These are phyloP conservation scores for Gypsophila paniculata DNA, from an alignment of 179 eudicot genomes.

Conservation along the genomic window DNA sequence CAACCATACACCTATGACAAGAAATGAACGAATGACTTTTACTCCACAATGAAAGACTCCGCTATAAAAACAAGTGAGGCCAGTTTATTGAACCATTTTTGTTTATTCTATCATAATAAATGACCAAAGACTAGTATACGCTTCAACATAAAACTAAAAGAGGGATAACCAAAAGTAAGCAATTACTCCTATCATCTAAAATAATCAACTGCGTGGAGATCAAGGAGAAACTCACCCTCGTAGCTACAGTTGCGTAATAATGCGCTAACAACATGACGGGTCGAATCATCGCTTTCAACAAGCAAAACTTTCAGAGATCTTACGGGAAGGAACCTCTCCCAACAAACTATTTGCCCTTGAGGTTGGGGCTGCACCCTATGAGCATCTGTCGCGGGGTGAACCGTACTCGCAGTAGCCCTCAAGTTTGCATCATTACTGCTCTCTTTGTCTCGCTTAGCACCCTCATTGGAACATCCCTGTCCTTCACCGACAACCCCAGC, in stretches of 20 bases:
- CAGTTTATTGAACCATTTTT: not conserved
- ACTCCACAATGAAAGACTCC: not conserved
- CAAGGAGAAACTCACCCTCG: constrained; percentile 38
- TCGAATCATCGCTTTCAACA: constrained; percentile 58
- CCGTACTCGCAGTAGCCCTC: constrained; percentile 20
- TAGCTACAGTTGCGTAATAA: constrained; percentile 61
- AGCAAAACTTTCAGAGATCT: constrained; percentile 52
- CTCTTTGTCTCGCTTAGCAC: constrained; percentile 34
- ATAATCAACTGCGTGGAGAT: constrained; percentile 4
- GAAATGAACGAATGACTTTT: not conserved
- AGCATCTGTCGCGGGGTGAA: not conserved
- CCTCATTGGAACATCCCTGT: constrained; percentile 41
- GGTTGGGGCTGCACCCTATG: constrained; percentile 22
- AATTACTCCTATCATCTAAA: constrained; percentile 14
- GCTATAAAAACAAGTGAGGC: not conserved
- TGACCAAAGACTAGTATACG: not conserved
- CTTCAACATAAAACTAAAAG: not conserved
- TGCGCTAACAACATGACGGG: constrained; percentile 61
- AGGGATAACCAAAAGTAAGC: not conserved
- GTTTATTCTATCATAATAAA: not conserved
- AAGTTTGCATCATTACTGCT: constrained; percentile 23
- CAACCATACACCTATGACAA: not conserved
- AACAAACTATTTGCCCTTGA: constrained; percentile 37
- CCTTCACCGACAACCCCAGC: constrained; percentile 37
- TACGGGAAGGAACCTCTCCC: constrained; percentile 62